Evolutionary conservation across 2,329 filamentous ascomycete species (phyloP), one percentile per base, ranked within the genome.

Genomic region (Endothia cerciana): DNA sequence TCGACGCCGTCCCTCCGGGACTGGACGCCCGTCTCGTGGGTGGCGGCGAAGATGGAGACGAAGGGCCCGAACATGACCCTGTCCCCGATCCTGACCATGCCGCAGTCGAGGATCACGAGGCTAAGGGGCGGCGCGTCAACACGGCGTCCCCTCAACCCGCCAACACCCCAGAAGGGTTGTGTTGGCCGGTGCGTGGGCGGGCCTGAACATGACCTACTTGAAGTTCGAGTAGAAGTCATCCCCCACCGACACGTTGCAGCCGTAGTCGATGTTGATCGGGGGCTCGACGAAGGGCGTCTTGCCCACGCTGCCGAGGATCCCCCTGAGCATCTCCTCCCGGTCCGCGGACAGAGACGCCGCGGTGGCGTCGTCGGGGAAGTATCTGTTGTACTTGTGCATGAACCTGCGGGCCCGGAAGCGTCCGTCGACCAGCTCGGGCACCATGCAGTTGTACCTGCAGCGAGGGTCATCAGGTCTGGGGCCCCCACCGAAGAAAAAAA

Each of bases 1-100:
- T 84, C 82, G 62, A 83, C 75, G 19, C 75, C 76, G 45, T 83
- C 79, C 30, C 82, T 76, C 22, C 83, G 79, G 1, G 78, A 81
- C 62, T 79, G 78, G 0, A 84, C 80, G 70, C 90, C 90, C 0
- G 90, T 80, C 59, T 91, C 90, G 74, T 95, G 92, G 0, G 87
- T 90, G 1, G 86, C 91, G 2, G 87, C 86, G 73, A 87, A 92
- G 64, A 95, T 84, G 60, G 81, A 86, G 0, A 94, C 90, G 71
- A 88, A 89, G 0, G 91, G 90, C 0, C 90, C 92, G 63, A 94
- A 83, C 69, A 91, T 78, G 1, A 91, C 91, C 36, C 91, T 85
- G 33, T 89, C 83, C 0, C 91, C 91, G 57, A 94, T 90, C 4
- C 76, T 80, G 49, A 94, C 88, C 2, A 87, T 79, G 69, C 87